A percentile compares a stretch with the other conserved stretches of the same genome.
Conservation (phyloP, 345 rosid species). For the Melaleuca alternifolia region DNA sequence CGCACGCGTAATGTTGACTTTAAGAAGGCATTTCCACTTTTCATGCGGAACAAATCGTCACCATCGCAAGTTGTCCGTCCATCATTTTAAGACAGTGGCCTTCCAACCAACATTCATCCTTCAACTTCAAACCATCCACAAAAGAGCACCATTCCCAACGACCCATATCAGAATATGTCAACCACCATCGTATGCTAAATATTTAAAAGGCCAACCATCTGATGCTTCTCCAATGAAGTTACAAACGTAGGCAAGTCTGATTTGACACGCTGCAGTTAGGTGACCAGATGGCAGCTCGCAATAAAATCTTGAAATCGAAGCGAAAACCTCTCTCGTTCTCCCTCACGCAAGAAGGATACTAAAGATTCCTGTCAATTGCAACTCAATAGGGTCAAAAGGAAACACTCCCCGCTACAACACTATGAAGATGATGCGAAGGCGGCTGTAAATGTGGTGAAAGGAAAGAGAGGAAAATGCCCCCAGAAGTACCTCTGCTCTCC, state of each 20-base stretch:
- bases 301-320: conserved; percentile 36
- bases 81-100: background rate
- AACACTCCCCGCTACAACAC: conserved; percentile 3
- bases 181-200: background rate
- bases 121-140: background rate
- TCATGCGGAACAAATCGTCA: background rate
- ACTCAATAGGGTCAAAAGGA: background rate
- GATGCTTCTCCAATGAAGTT: background rate
- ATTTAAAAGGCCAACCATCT: conserved; percentile 12
- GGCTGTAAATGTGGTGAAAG: conserved; percentile 3
- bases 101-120: background rate
- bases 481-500: conserved; percentile 36
- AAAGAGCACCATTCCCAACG: background rate
- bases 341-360: conserved; percentile 23
- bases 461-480: conserved; percentile 41
- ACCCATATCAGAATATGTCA: background rate
- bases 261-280: conserved; percentile 15
- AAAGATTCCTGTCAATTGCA: conserved; percentile 3
- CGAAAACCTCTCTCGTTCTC: conserved; percentile 41
- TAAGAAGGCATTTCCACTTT: background rate
- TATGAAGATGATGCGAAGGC: conserved; percentile 17
- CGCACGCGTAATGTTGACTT: background rate
- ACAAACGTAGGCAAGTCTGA: conserved; percentile 1
- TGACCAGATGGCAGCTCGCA: conserved; percentile 14
- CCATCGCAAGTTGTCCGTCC: background rate